These are phyloP conservation scores for Bombardia bombarda DNA, from an alignment of 495 filamentous ascomycete species.

Conservation along the genomic window DNA sequence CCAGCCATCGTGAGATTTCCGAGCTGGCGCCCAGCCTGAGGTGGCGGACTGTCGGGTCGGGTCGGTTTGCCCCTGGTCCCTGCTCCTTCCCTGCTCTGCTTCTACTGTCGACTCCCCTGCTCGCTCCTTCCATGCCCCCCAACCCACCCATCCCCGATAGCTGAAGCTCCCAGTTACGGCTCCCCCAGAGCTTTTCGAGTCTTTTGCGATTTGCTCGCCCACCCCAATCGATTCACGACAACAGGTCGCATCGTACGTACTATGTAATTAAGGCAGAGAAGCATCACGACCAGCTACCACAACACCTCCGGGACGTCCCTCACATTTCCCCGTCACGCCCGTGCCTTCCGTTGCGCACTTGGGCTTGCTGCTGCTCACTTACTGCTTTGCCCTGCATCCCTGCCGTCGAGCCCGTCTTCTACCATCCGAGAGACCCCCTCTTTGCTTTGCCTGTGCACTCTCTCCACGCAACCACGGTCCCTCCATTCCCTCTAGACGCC, in stretches of 20 bases:
- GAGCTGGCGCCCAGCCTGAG: too few relatives aligned
- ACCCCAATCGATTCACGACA: neutral
- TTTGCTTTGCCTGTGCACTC: neutral
- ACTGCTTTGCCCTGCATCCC: neutral
- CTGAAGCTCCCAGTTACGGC: neutral
- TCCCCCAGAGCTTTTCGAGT: neutral
- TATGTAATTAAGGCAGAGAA: too few relatives aligned
- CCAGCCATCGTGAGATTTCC: too few relatives aligned
- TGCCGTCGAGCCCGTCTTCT: too few relatives aligned
- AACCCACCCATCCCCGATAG: neutral
- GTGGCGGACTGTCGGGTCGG: too few relatives aligned
- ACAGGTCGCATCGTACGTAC: neutral
- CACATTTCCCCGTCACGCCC: too few relatives aligned
- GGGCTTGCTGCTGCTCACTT: neutral
- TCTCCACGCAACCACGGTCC: neutral
- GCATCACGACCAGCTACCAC: constrained; percentile 5
- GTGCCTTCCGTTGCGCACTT: too few relatives aligned
- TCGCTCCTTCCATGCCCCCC: neutral
- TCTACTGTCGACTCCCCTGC: too few relatives aligned
- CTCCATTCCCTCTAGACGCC: constrained; percentile 1
- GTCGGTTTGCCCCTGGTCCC: too few relatives aligned
- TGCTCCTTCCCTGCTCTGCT: too few relatives aligned
- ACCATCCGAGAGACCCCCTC: too few relatives aligned
- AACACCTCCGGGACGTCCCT: constrained; percentile 8
- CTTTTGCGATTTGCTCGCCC: constrained; percentile 1